Percentiles rank a stretch among this genome's conserved stretches.
Conservation (phyloP, 345 rosid genomes). For the Durio zibethinus region DNA sequence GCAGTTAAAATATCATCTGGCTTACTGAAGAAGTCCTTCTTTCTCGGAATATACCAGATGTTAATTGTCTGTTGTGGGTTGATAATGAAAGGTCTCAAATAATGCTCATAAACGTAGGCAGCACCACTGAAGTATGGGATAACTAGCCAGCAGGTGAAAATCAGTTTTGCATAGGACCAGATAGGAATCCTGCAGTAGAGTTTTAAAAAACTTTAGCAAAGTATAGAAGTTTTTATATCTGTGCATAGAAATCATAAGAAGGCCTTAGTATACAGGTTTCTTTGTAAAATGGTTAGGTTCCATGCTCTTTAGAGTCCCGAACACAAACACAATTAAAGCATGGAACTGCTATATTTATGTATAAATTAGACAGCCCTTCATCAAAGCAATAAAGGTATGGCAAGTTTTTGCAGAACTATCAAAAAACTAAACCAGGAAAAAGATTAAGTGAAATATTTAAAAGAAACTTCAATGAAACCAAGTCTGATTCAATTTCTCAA, state of each 20-base stretch:
- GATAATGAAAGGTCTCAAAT: slow-evolving; percentile 68
- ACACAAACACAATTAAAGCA: slow-evolving; percentile 67
- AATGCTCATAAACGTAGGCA: slow-evolving; percentile 84
- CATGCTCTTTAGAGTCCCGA: slow-evolving; percentile 71
- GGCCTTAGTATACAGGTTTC: background rate
- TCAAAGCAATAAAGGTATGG: slow-evolving; percentile 10
- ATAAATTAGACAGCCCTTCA: slow-evolving; percentile 40
- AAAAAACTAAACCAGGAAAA: background rate
- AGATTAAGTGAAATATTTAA: background rate
- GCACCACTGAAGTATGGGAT: slow-evolving; percentile 96
- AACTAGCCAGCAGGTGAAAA: slow-evolving; percentile 90
- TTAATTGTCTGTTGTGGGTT: slow-evolving; percentile 73
- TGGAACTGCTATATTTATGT: slow-evolving; percentile 36
- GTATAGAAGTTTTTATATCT: background rate
- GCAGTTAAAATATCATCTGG: slow-evolving; percentile 77
- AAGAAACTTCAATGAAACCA: background rate
- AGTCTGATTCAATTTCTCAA: background rate
- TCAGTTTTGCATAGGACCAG: slow-evolving; percentile 79
- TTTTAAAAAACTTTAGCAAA: background rate
- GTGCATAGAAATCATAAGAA: background rate
- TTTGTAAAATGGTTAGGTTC: slow-evolving; percentile 55
- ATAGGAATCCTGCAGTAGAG: slow-evolving; percentile 69
- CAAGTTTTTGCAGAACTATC: background rate
- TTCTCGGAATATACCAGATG: slow-evolving; percentile 90
- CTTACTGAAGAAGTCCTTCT: slow-evolving; percentile 57